phyloP scores from a whole-genome alignment of 129 eudicot species.

The Artemisia tridentata region DNA sequence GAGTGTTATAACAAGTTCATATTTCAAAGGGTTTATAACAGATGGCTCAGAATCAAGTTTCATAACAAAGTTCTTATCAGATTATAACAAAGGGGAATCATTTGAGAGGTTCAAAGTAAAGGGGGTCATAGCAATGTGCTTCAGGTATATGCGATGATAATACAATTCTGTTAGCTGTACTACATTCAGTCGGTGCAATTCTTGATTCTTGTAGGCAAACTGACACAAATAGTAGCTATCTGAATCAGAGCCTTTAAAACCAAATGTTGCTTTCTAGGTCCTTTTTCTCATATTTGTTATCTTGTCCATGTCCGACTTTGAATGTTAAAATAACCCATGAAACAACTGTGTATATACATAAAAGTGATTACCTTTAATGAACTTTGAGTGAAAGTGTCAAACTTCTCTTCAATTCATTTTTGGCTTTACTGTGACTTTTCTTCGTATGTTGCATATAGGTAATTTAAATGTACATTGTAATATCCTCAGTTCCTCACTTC shows the following conservation, averaged over 20 bases:
- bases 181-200: conserved; percentile 5
- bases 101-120: too few relatives aligned
- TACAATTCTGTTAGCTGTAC: conserved; percentile 9
- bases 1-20: too few relatives aligned
- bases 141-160: conserved; percentile 12
- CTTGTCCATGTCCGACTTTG: background rate
- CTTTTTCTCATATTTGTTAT: background rate
- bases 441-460: background rate
- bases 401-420: conserved; percentile 1
- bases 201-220: conserved; percentile 11
- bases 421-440: conserved; percentile 10
- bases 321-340: conserved; percentile 3
- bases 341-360: background rate
- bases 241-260: background rate
- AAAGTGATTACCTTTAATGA: background rate
- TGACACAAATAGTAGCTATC: conserved; percentile 4
- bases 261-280: background rate
- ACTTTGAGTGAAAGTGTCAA: conserved; percentile 5
- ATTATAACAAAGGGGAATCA: too few relatives aligned
- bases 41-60: too few relatives aligned
- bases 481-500: conserved; percentile 3
- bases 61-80: too few relatives aligned
- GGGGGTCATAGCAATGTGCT: too few relatives aligned
- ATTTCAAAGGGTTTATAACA: too few relatives aligned
- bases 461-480: background rate